Conservation (phyloP, 164 flowering plant genomes). For the Umbilicus rupestris region DNA sequence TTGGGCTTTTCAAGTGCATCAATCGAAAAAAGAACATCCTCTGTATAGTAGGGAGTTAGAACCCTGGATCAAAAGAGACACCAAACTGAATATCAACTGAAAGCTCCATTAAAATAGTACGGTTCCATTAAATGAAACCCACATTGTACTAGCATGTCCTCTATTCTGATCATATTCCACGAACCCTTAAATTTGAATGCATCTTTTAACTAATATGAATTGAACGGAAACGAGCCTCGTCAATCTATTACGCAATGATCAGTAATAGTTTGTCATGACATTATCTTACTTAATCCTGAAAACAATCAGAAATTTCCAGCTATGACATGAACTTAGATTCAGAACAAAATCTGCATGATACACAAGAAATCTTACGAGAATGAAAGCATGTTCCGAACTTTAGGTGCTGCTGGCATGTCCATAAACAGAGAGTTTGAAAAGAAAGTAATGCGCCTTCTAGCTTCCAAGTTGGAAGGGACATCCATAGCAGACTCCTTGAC, state of each 20-base stretch:
- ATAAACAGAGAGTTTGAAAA: conserved; percentile 42
- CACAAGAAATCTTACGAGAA: conserved; percentile 23
- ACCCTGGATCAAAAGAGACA: conserved; percentile 18
- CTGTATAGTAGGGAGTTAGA: conserved; percentile 37
- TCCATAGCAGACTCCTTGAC: conserved; percentile 38
- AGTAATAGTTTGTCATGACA: neutral
- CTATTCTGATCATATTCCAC: neutral
- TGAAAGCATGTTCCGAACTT: conserved; percentile 39
- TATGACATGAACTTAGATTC: neutral
- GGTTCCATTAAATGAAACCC: neutral
- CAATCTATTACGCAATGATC: neutral
- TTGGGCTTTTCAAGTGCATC: conserved; percentile 26
- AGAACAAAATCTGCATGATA: neutral
- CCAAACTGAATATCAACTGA: conserved; percentile 8
- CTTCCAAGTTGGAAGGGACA: conserved; percentile 42
- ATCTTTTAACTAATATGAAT: neutral
- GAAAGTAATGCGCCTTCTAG: conserved; percentile 40
- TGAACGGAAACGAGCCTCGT: neutral
- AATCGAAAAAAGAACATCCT: conserved; percentile 30
- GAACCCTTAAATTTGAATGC: neutral
- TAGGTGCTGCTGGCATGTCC: conserved; percentile 45
- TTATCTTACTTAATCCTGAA: neutral
- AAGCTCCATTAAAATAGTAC: neutral
- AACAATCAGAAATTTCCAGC: neutral
- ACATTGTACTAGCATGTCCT: neutral